Percentiles rank a stretch among this genome's conserved stretches.
These are phyloP conservation scores for Chlamydomonas eustigma DNA, from an alignment of 139 green algal genomes.

Conservation along the genomic window DNA sequence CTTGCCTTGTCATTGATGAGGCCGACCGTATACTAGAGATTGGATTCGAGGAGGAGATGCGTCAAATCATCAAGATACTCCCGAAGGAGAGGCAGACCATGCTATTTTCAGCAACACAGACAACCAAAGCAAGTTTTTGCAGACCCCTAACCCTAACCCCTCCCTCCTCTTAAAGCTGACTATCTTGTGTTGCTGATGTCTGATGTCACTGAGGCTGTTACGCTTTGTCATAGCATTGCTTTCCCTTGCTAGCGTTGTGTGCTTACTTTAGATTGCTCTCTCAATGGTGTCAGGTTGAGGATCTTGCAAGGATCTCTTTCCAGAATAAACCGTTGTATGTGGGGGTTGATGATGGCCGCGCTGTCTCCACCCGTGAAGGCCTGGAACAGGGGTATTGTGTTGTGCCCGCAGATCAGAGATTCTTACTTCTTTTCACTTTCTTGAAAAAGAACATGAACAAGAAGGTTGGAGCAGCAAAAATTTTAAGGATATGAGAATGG, in stretches of 20 bases:
- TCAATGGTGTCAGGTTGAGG: slow-evolving; percentile 71
- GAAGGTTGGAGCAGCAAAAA: too few relatives aligned
- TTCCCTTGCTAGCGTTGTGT: too few relatives aligned
- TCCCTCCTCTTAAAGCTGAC: too few relatives aligned
- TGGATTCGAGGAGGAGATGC: slow-evolving; percentile 99
- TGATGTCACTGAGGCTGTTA: too few relatives aligned
- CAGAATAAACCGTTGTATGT: slow-evolving; percentile 93
- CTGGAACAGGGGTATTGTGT: slow-evolving; percentile 97
- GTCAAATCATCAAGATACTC: slow-evolving; percentile 91
- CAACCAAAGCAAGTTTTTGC: slow-evolving; percentile 68
- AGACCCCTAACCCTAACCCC: background rate
- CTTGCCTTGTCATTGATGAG: slow-evolving; percentile 95
- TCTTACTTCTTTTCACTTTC: slow-evolving; percentile 99
- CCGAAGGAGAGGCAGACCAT: slow-evolving; percentile 96
- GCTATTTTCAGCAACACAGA: slow-evolving; percentile 97
- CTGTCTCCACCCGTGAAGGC: slow-evolving; percentile 72
- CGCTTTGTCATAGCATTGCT: too few relatives aligned
- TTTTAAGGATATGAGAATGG: too few relatives aligned
- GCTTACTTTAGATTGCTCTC: too few relatives aligned
- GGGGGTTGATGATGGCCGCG: slow-evolving; percentile 85
- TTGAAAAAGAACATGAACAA: slow-evolving; percentile 97
- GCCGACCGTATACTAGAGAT: slow-evolving; percentile 97
- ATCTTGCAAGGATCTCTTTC: slow-evolving; percentile 93
- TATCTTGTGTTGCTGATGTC: too few relatives aligned
- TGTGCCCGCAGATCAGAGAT: slow-evolving; percentile 82